A percentile compares a stretch with the other conserved stretches of the same genome.
phyloP scores from a whole-genome alignment of 139 green algal genomes.

The Chlamydomonas sphaeroides region DNA sequence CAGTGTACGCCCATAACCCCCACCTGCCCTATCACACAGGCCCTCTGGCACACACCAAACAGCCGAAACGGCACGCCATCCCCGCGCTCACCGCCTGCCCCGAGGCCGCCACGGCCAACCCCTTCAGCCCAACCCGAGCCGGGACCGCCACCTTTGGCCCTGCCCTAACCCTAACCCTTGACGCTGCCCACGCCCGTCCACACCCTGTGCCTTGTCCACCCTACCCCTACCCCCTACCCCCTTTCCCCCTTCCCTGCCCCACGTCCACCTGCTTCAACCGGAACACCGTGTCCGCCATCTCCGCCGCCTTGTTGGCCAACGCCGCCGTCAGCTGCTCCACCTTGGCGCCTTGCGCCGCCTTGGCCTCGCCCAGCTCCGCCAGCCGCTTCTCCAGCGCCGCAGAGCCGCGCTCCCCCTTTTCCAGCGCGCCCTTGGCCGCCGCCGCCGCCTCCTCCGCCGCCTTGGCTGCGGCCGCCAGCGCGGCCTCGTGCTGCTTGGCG shows the following conservation, averaged over 20 bases:
- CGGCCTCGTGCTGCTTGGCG: not conserved
- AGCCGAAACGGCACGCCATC: no score
- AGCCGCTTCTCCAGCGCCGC: not conserved
- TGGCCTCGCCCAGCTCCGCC: not conserved
- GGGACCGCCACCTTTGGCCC: no score
- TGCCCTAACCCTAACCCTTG: no score
- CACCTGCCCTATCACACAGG: no score
- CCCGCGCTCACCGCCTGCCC: no score
- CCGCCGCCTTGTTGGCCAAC: constrained; percentile 51
- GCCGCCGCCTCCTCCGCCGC: not conserved
- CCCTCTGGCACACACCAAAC: no score
- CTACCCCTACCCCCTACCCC: not conserved
- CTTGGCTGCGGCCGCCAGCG: not conserved
- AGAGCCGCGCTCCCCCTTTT: not conserved
- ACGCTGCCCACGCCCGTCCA: no score
- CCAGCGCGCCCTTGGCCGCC: not conserved
- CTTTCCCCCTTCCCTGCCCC: not conserved
- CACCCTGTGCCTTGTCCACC: no score
- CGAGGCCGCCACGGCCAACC: no score
- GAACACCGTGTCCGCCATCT: constrained; percentile 51
- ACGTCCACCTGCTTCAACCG: constrained; percentile 38
- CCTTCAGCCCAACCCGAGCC: no score
- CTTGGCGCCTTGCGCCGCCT: not conserved
- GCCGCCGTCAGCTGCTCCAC: constrained; percentile 48
- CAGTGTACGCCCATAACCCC: no score